Base-by-base conservation (phyloP, 176 grass and related monocot genomes). In the Themeda triandra region DNA sequence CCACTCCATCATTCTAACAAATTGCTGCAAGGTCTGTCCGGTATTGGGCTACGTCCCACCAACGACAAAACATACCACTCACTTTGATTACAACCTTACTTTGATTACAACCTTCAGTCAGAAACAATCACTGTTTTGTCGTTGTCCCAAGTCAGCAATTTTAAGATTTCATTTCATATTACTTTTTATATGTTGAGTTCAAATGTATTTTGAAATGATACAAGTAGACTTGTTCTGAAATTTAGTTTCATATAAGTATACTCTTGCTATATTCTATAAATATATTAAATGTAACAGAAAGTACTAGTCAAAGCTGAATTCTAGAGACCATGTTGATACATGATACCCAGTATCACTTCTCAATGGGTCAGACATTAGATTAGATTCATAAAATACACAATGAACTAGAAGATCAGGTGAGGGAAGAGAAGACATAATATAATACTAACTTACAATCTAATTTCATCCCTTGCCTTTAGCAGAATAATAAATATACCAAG, bases 391-490 rank as follows among this genome's bases (percentile, higher is more conserved):
- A 66, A 35, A 33, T 25, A 51, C 65, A 39, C 31, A 23, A 44
- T 42, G 13, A 64, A 82, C n/a, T 62, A 62, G 58, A 68, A 48
- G 13, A 31, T 29, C 4, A 65, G 36, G 36, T 5, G 36, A 66
- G 66, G 33, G 25, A 66, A 73, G 33, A 73, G 8, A 90, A 42
- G 58, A 81, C 66, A 67, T 53, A 19, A 37, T 37, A 37, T 37
- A 37, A 6, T 68, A 80, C 24, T 31, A 23, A 53, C 25, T 81
- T 77, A 10, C 53, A 89, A 74, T 62, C 75, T 73, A 77, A 59
- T 44, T 31, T 42, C 69, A 75, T 15, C 66, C 79, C 51, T 37
- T 64, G 37, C 30, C 69, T 66, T 83, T 28, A 56, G 45, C 49
- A 31, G 23, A 66, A 62, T 49, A 30, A 60, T 21, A 44, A 27